Percentiles rank a stretch among this genome's conserved stretches.
Conservation (phyloP, 352 stramenopile species). For the Phytophthora brassicae region DNA sequence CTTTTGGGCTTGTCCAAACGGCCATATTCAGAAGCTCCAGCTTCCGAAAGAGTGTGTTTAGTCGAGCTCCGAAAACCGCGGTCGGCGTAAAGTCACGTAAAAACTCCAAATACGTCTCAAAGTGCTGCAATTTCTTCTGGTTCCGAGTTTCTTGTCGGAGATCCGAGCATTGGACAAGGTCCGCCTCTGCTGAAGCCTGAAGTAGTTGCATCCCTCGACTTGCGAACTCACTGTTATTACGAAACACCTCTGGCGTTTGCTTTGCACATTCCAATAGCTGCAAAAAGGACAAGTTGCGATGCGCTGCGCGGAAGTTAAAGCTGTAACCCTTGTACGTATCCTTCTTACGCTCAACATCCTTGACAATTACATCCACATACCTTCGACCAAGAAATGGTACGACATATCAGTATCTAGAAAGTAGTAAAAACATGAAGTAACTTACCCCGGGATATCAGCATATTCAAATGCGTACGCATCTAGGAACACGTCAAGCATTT, state of each 20-base stretch:
- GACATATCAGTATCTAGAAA: background rate
- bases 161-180: slow-evolving; percentile 11
- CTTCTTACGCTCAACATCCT: slow-evolving; percentile 34
- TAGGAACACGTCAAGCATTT: slow-evolving; percentile 41
- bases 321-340: slow-evolving; percentile 10
- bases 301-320: slow-evolving; percentile 41
- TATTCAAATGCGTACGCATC: slow-evolving; percentile 43
- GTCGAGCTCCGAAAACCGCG: slow-evolving; percentile 17
- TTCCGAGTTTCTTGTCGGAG: slow-evolving; percentile 12
- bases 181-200: slow-evolving; percentile 18
- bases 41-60: slow-evolving; percentile 25
- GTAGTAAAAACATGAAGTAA: background rate
- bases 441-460: slow-evolving; percentile 41
- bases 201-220: slow-evolving; percentile 33
- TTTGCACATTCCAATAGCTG: slow-evolving; percentile 36
- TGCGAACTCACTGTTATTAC: slow-evolving; percentile 35
- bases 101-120: slow-evolving; percentile 29
- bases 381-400: slow-evolving; percentile 1
- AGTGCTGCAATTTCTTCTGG: slow-evolving; percentile 25
- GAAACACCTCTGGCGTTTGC: slow-evolving; percentile 29
- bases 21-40: slow-evolving; percentile 24
- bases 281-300: slow-evolving; percentile 36
- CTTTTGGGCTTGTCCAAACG: slow-evolving; percentile 13
- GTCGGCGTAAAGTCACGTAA: slow-evolving; percentile 24
- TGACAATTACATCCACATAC: slow-evolving; percentile 41